Percentiles rank a stretch among this genome's conserved stretches.
Conservation (phyloP, 2,329 filamentous ascomycete species). For the Phaeoacremonium minimum region DNA sequence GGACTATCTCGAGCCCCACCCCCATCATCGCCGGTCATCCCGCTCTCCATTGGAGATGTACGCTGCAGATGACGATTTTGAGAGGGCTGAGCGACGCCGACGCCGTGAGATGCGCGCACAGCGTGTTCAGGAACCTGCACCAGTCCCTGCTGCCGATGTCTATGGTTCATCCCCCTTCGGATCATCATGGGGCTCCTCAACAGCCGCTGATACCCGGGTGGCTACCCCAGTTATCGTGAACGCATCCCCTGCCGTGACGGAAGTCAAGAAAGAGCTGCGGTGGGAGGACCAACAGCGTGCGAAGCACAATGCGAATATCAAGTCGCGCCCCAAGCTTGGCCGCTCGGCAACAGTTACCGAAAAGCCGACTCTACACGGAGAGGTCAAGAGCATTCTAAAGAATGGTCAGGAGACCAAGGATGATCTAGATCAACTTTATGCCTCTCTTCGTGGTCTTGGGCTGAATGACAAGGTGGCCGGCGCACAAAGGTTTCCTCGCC, state of each 20-base stretch:
- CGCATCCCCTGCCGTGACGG: constrained; percentile 3
- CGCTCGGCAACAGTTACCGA: constrained; percentile 8
- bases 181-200: constrained; percentile 6
- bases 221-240: constrained; percentile 3
- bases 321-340: constrained; percentile 4
- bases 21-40: constrained; percentile 5
- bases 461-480: constrained; percentile 6
- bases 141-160: constrained; percentile 3
- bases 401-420: constrained; percentile 2
- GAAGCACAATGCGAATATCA: constrained; percentile 8
- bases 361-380: constrained; percentile 4
- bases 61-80: constrained; percentile 1
- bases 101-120: constrained; percentile 4
- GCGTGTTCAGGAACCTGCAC: constrained; percentile 3
- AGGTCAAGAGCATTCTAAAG: constrained; percentile 11
- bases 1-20: constrained; percentile 3
- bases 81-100: constrained; percentile 6
- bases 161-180: constrained; percentile 7
- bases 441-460: constrained; percentile 5
- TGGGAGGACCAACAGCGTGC: constrained; percentile 9
- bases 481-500: constrained; percentile 1
- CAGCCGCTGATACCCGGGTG: constrained; percentile 3
- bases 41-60: constrained; percentile 5
- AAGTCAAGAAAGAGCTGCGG: constrained; percentile 8
- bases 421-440: constrained; percentile 7